Evolutionary conservation across 192 early-diverging fungal species (phyloP), one percentile per base, ranked within the genome.

Genomic region (Podila horticola): DNA sequence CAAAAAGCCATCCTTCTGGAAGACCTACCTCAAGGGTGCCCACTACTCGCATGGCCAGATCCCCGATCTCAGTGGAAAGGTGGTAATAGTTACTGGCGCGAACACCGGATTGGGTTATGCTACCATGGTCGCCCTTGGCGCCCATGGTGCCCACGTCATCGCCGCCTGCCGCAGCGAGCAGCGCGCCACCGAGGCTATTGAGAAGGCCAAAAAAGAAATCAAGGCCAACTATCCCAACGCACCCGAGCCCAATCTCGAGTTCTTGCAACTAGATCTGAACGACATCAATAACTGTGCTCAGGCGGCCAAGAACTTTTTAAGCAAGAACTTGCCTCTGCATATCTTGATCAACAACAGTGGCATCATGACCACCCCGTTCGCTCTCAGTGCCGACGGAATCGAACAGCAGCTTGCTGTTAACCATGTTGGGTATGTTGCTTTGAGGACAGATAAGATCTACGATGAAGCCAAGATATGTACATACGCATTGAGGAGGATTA

Each of bases 1-100:
- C 26, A 30, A 26, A 17, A 26, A 66, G 19, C 28, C 20, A n/a
- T 38, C 58, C 2, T 75, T 68, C 66, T 68, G 66, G 66, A 75
- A 75, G 50, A 58, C 73, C 10, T 75, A 67, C 22, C 11, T 75
- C 66, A 63, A 61, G 1, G 48, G 66, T 12, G 61, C 67, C 34
- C 45, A 66, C 8, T 75, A 68, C 48, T 67, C 74, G 3, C 55
- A 74, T 17, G 76, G 81, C 15, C 31, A 79, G 5, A 84, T 74
- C 52, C 79, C 83, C 30, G 73, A 79, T n/a, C 64, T 84, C 11
- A 58, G 73, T 10, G 83, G 76, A 57, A 86, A 88, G 49, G 60
- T 83, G 30, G 82, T 77, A 12, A 84, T 89, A 19, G 69, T 89
- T n/a, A 89, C 86, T 17, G 88, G 88, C 1, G 82, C 81, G 31